Percentiles rank a stretch among this genome's conserved stretches.
These are phyloP conservation scores for Aspergillus aculeatus DNA, from an alignment of 2,329 filamentous ascomycete genomes.

Conservation along the genomic window DNA sequence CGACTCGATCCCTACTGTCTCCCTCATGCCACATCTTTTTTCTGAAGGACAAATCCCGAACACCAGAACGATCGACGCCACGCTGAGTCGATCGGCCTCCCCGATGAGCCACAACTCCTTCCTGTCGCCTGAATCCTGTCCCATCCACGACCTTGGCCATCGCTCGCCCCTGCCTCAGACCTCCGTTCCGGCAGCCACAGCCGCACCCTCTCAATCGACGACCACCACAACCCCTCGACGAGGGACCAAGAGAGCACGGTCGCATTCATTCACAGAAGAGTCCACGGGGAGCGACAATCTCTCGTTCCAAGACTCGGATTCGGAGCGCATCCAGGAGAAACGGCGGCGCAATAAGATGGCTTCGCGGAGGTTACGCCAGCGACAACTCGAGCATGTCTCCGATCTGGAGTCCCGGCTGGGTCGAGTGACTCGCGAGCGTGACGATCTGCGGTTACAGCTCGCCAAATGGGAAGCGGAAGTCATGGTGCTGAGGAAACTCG, in stretches of 20 bases:
- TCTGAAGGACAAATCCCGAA: background rate
- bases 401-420: constrained; percentile 3
- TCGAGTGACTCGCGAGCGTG: constrained; percentile 1
- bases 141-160: background rate
- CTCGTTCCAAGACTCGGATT: background rate
- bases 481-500: constrained; percentile 4
- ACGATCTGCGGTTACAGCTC: background rate
- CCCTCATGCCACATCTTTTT: background rate
- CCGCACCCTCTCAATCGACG: background rate
- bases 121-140: background rate
- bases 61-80: too few relatives aligned
- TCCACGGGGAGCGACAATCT: background rate
- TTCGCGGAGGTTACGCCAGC: constrained; percentile 1
- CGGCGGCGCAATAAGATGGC: constrained; percentile 7
- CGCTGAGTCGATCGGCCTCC: too few relatives aligned
- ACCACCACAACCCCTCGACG: too few relatives aligned
- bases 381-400: constrained; percentile 1
- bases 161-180: background rate
- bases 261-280: background rate
- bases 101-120: too few relatives aligned
- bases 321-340: background rate
- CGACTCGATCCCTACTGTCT: too few relatives aligned
- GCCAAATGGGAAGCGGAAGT: constrained; percentile 8
- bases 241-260: background rate
- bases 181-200: background rate